Conservation (phyloP, 179 eudicot species). For the Spinacia oleracea region DNA sequence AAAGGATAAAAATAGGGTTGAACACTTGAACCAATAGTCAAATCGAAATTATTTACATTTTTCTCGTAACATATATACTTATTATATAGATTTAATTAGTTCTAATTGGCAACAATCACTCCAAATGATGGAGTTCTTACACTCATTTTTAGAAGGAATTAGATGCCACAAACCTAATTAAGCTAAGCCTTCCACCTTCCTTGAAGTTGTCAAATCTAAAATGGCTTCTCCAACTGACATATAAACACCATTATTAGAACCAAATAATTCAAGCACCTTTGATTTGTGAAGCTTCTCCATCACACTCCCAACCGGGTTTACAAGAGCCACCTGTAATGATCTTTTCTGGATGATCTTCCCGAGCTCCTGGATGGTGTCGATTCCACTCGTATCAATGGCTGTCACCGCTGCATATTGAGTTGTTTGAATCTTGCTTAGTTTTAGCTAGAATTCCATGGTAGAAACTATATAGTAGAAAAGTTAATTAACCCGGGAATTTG, state of each 20-base stretch:
- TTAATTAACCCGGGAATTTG: background rate
- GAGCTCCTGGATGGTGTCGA: conserved; percentile 57
- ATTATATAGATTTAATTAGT: background rate
- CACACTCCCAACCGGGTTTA: conserved; percentile 74
- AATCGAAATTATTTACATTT: background rate
- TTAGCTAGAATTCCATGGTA: background rate
- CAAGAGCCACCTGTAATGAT: conserved; percentile 70
- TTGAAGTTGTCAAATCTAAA: conserved; percentile 31
- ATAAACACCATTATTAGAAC: conserved; percentile 47
- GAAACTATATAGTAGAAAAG: background rate
- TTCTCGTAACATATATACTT: background rate
- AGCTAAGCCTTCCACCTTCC: conserved; percentile 32
- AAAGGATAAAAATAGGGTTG: background rate
- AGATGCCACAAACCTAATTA: background rate
- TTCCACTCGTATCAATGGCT: conserved; percentile 85
- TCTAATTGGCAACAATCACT: background rate
- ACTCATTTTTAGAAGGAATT: background rate
- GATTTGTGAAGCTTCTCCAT: conserved; percentile 66
- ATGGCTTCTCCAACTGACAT: conserved; percentile 80
- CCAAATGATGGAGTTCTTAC: background rate
- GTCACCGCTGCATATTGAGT: conserved; percentile 62
- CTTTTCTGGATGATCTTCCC: conserved; percentile 47
- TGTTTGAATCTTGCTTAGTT: background rate
- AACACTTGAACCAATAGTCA: background rate
- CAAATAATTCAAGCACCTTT: conserved; percentile 42